Evolutionary conservation across 345 rosid genomes (phyloP), one percentile per base, ranked within the genome.

Genomic region (Arabis alpina): DNA sequence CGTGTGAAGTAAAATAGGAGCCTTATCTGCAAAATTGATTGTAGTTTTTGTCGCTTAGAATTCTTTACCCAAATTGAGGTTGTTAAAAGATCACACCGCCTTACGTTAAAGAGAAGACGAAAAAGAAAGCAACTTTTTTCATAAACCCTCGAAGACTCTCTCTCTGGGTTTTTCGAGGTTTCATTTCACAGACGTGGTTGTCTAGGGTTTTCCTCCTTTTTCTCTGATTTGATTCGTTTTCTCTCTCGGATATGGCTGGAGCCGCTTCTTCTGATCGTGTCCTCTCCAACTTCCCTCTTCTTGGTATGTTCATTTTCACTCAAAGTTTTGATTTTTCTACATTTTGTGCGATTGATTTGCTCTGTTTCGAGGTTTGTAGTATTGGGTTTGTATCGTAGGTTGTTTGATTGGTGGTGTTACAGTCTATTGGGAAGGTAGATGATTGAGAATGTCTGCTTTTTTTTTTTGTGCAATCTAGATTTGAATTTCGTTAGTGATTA

Each of bases 221-320:
- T 49, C 34, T 13, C 19, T 6, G 50, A 39, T 64, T 54, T 8
- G n/a, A 41, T 77, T 67, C 42, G 41, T 49, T 64, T 75, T 67
- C 42, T 49, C 62, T 64, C 45, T 28, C 32, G 32, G 76, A 55
- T 30, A 86, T 88, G 93, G 74, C 80, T 9, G 76, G 84, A 54
- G 76, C 81, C 55, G 45, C 82, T 50, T 67, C 88, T 42, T 69
- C 93, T 60, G 90, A 82, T 74, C 82, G 82, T 81, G 82, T 85
- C 88, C 82, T 68, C 79, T 3, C 76, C 61, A 27, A 25, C 65
- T 82, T 79, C 24, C 71, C 82, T 80, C 82, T 69, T 75, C 77
- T 84, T 65, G 82, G 82, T 76, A 74, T 66, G 80, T 68, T 74
- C 68, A 41, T 61, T 63, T 61, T 36, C 2, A 11, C 28, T 11